Conservation (phyloP, 2,329 filamentous ascomycete species). For the Talaromyces sp. region DNA sequence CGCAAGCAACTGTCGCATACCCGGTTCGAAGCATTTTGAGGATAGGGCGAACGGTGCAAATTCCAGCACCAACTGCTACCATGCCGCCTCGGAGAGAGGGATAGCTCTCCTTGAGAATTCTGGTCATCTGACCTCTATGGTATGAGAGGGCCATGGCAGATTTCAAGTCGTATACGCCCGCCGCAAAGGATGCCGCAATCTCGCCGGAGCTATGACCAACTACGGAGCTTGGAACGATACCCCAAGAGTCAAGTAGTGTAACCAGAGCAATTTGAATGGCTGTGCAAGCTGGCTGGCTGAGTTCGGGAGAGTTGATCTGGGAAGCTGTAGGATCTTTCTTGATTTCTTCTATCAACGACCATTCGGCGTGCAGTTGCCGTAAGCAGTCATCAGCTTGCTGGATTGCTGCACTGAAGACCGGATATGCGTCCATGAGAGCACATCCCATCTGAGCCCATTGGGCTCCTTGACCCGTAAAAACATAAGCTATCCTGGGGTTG, state of each 20-base stretch:
- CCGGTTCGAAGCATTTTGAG: constrained; percentile 19
- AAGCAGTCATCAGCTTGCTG: constrained; percentile 21
- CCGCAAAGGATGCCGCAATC: constrained; percentile 20
- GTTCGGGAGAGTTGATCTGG: constrained; percentile 20
- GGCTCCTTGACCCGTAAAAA: constrained; percentile 19
- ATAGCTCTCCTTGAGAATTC: constrained; percentile 5
- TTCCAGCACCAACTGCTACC: constrained; percentile 25
- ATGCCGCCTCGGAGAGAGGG: constrained; percentile 21
- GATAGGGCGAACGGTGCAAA: constrained; percentile 17
- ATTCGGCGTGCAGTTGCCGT: constrained; percentile 22
- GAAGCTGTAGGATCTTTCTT: constrained; percentile 12
- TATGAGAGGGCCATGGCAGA: constrained; percentile 20
- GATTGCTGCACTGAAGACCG: constrained; percentile 2
- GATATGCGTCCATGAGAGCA: constrained; percentile 6
- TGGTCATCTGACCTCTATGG: constrained; percentile 22
- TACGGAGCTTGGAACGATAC: constrained; percentile 12
- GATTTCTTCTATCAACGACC: constrained; percentile 14
- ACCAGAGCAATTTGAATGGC: constrained; percentile 20
- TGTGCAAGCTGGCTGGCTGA: constrained; percentile 22
- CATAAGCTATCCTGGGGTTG: constrained; percentile 14
- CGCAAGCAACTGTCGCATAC: constrained; percentile 32
- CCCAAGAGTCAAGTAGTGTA: constrained; percentile 13
- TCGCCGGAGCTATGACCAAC: constrained; percentile 21
- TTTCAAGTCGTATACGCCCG: constrained; percentile 18
- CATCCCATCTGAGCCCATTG: constrained; percentile 19